Percentiles rank a stretch among this genome's conserved stretches.
phyloP scores from a whole-genome alignment of 2,329 filamentous ascomycete species.

The Bertia moriformis region DNA sequence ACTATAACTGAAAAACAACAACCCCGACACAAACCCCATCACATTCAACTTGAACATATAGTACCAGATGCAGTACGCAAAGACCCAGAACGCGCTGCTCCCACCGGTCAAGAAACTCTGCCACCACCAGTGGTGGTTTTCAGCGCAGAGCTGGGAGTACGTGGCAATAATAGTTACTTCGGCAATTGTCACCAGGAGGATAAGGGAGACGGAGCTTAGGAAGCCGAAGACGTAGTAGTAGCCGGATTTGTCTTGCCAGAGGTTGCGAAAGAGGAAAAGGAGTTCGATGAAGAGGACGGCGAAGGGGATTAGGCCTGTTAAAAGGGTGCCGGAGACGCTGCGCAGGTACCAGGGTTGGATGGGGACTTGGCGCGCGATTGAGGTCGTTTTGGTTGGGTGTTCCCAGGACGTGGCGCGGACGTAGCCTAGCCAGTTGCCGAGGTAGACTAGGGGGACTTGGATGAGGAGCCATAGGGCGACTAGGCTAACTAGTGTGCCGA shows the following conservation, averaged over 20 bases:
- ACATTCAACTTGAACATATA: slow-evolving; percentile 70
- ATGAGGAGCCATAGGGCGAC: slow-evolving; percentile 70
- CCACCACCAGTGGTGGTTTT: slow-evolving; percentile 90
- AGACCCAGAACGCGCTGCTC: slow-evolving; percentile 67
- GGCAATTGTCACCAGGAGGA: slow-evolving; percentile 63
- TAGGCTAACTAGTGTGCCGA: slow-evolving; percentile 62
- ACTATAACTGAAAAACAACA: slow-evolving; percentile 78
- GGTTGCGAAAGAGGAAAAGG: slow-evolving; percentile 70
- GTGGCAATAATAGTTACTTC: slow-evolving; percentile 74
- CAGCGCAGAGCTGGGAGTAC: slow-evolving; percentile 68
- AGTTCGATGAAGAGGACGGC: slow-evolving; percentile 80
- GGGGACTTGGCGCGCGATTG: slow-evolving; percentile 61
- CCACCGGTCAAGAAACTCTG: slow-evolving; percentile 70
- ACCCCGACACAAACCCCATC: slow-evolving; percentile 60
- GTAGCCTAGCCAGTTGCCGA: slow-evolving; percentile 67
- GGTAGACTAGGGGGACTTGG: slow-evolving; percentile 71
- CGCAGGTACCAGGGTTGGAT: slow-evolving; percentile 62
- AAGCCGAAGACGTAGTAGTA: slow-evolving; percentile 91
- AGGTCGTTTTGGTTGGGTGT: slow-evolving; percentile 66
- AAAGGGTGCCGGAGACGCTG: slow-evolving; percentile 44
- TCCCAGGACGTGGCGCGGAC: slow-evolving; percentile 55
- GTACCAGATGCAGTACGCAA: slow-evolving; percentile 72
- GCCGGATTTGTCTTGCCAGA: slow-evolving; percentile 82
- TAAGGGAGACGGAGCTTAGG: slow-evolving; percentile 56
- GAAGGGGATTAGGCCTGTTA: slow-evolving; percentile 70